These are phyloP conservation scores for Coelastrella sp. DNA, from an alignment of 139 green algal species.

Conservation along the genomic window DNA sequence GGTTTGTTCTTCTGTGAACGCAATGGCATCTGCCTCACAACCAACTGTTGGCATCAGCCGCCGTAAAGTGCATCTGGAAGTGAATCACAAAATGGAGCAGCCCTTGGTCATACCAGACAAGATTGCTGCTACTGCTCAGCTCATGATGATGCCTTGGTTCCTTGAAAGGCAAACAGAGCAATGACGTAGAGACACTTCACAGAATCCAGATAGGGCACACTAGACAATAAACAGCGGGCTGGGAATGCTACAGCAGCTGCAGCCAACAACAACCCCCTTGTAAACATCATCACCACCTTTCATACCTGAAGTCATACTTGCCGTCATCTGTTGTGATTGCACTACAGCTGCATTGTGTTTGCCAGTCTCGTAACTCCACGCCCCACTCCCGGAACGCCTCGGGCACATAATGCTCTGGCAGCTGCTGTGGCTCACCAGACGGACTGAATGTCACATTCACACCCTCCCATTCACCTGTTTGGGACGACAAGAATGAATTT, in stretches of 20 bases:
- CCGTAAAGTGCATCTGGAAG: conserved; percentile 50
- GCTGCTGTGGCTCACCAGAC: conserved; percentile 50
- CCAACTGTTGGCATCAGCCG: conserved; percentile 84
- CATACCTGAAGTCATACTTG: conserved; percentile 12
- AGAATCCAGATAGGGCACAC: no score
- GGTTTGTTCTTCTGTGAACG: conserved; percentile 62
- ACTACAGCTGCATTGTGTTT: conserved; percentile 74
- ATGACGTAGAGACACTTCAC: no score
- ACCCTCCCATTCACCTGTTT: conserved; percentile 79
- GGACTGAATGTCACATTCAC: conserved; percentile 65
- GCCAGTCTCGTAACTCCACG: conserved; percentile 80
- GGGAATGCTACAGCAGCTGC: no score
- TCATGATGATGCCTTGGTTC: no score
- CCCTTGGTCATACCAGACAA: no score
- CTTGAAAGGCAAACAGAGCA: no score
- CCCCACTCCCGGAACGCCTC: conserved; percentile 79
- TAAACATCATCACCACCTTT: background rate
- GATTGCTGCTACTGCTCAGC: no score
- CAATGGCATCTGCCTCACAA: conserved; percentile 85
- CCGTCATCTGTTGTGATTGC: background rate
- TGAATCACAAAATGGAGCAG: background rate
- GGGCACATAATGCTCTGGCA: conserved; percentile 70
- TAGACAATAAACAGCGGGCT: no score
- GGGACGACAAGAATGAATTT: background rate
- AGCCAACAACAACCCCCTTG: no score